Evolutionary conservation across 257 asterid species (phyloP).

Genomic region (Eucommia ulmoides): DNA sequence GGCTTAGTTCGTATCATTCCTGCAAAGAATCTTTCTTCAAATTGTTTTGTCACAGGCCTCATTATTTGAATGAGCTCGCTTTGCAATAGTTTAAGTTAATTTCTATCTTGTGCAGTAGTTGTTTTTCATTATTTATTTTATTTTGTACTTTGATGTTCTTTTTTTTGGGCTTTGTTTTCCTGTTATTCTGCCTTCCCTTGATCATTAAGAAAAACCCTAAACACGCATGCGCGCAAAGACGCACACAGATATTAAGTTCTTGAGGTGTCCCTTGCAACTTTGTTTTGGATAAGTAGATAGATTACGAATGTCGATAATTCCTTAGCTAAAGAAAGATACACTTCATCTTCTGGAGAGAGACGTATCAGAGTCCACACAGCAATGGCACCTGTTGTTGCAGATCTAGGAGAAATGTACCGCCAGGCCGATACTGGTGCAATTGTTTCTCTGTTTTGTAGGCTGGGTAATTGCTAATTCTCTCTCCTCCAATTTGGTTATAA

Average conservation of each 20-base stretch:
- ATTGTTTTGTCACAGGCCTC: no score
- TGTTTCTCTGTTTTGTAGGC: constrained; percentile 74
- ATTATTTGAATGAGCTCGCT: no score
- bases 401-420: constrained; percentile 90
- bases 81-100: no score
- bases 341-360: constrained; percentile 97
- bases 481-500: neutral
- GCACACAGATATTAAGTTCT: no score
- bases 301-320: constrained; percentile 10
- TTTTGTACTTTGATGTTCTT: neutral
- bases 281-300: neutral
- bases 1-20: no score
- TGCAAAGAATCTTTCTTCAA: no score
- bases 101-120: no score
- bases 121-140: neutral
- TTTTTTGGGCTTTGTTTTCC: neutral
- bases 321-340: constrained; percentile 67
- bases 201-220: neutral
- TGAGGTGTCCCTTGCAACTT: no score
- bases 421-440: constrained; percentile 89
- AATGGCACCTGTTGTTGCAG: constrained; percentile 93
- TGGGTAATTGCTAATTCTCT: constrained; percentile 42
- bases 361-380: constrained; percentile 98
- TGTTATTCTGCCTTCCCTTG: no score
- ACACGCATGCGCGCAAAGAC: no score